phyloP scores from a whole-genome alignment of 306 rosid genomes.

The Geum urbanum region DNA sequence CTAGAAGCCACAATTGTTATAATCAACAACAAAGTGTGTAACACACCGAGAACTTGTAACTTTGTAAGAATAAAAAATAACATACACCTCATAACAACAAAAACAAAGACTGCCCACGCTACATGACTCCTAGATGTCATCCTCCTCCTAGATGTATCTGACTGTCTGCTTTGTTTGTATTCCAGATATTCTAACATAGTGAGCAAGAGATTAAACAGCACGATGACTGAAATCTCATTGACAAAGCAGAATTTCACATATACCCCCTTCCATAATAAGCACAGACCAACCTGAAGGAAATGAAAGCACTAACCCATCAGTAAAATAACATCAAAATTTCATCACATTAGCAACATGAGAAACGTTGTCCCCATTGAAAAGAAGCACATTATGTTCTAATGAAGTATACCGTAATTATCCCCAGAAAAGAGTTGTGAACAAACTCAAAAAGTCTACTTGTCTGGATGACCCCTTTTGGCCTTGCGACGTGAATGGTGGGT shows the following conservation, averaged over 20 bases:
- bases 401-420: constrained; percentile 5
- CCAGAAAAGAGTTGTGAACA: constrained; percentile 6
- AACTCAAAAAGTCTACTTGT: constrained; percentile 40
- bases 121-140: constrained; percentile 7
- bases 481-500: constrained; percentile 63
- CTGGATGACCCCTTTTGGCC: constrained; percentile 76
- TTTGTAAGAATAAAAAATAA: constrained; percentile 19
- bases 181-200: constrained; percentile 7
- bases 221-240: background rate
- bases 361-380: background rate
- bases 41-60: constrained; percentile 4
- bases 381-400: background rate
- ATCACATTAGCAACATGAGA: background rate
- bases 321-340: background rate
- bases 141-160: background rate
- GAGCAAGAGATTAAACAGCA: constrained; percentile 6
- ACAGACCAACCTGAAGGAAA: constrained; percentile 40
- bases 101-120: constrained; percentile 11
- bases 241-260: constrained; percentile 20
- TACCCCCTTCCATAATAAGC: constrained; percentile 22
- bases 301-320: background rate
- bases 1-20: background rate
- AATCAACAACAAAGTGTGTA: background rate
- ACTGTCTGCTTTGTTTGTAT: constrained; percentile 7
- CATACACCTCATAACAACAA: constrained; percentile 14